Evolutionary conservation across 208 protist species (phyloP).

Genomic region (Kentomonas sorsogonicus): DNA sequence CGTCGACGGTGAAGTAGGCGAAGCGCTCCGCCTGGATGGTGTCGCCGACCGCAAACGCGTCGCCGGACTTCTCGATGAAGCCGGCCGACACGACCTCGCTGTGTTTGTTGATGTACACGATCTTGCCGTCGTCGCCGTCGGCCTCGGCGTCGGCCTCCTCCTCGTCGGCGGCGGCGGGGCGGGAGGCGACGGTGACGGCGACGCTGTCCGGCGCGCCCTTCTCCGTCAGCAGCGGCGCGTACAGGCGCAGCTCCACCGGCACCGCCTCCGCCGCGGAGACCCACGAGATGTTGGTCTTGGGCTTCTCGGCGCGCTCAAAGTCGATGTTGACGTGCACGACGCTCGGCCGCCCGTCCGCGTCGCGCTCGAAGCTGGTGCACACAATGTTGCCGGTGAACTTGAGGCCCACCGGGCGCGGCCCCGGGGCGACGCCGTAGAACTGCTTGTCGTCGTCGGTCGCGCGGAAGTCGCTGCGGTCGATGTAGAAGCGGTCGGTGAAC

Average conservation of each 20-base stretch:
- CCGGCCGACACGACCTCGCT: constrained; percentile 67
- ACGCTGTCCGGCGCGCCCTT: too few relatives aligned
- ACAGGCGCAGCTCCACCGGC: constrained; percentile 79
- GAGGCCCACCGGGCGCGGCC: constrained; percentile 76
- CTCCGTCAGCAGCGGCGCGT: constrained; percentile 75
- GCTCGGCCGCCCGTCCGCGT: constrained; percentile 47
- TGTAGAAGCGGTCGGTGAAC: constrained; percentile 94
- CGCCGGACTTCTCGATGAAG: constrained; percentile 60
- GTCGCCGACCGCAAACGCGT: constrained; percentile 44
- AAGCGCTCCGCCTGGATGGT: constrained; percentile 89
- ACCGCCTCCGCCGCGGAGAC: constrained; percentile 57
- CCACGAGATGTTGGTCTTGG: constrained; percentile 91
- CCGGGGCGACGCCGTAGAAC: constrained; percentile 85
- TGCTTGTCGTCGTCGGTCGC: constrained; percentile 74
- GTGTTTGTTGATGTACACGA: constrained; percentile 84
- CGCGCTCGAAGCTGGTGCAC: constrained; percentile 75
- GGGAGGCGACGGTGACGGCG: too few relatives aligned
- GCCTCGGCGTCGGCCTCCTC: constrained; percentile 84
- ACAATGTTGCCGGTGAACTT: constrained; percentile 85
- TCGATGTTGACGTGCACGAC: constrained; percentile 83
- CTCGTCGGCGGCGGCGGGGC: too few relatives aligned
- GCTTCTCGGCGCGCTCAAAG: constrained; percentile 79
- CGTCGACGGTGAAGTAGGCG: constrained; percentile 89
- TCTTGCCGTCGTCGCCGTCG: constrained; percentile 78
- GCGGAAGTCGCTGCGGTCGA: constrained; percentile 97